Percentiles rank a stretch among this genome's conserved stretches.
These are phyloP conservation scores for Trichoderma oligosporum DNA, from an alignment of 2,329 filamentous ascomycete genomes.

Conservation along the genomic window DNA sequence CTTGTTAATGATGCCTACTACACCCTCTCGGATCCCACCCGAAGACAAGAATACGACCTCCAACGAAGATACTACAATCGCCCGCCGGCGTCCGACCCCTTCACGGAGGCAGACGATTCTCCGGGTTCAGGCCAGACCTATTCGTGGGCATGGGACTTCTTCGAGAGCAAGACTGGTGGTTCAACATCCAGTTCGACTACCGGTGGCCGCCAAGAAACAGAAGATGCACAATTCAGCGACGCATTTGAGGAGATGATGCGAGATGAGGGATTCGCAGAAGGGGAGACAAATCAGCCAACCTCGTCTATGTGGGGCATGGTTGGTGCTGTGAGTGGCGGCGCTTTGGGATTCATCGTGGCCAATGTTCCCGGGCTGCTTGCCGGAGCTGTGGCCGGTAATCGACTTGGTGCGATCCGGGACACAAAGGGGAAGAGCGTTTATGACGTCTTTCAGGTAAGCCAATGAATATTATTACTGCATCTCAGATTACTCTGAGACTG, in stretches of 20 bases:
- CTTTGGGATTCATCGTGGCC: constrained; percentile 90
- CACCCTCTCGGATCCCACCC: constrained; percentile 73
- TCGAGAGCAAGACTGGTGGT: constrained; percentile 37
- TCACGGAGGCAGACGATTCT: constrained; percentile 44
- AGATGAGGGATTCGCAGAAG: constrained; percentile 78
- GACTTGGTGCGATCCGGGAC: constrained; percentile 85
- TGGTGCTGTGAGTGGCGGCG: constrained; percentile 81
- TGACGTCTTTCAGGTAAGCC: constrained; percentile 66
- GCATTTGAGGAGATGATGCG: constrained; percentile 88
- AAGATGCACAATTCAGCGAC: constrained; percentile 80
- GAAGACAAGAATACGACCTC: constrained; percentile 80
- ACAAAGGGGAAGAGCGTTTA: constrained; percentile 94
- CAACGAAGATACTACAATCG: constrained; percentile 43
- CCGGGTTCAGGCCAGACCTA: constrained; percentile 53
- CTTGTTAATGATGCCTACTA: constrained; percentile 92
- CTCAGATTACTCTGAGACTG: constrained; percentile 16
- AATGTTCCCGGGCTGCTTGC: constrained; percentile 87
- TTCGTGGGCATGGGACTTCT: constrained; percentile 73
- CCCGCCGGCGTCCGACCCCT: constrained; percentile 38
- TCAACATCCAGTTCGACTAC: too few relatives aligned
- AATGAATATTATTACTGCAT: background rate
- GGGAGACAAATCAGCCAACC: constrained; percentile 55
- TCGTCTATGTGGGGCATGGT: constrained; percentile 82
- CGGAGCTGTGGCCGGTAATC: constrained; percentile 87
- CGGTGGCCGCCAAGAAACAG: constrained; percentile 50